These are phyloP conservation scores for Pleurotus salmoneostramineus DNA, from an alignment of 768 basidiomycete species.

Conservation along the genomic window DNA sequence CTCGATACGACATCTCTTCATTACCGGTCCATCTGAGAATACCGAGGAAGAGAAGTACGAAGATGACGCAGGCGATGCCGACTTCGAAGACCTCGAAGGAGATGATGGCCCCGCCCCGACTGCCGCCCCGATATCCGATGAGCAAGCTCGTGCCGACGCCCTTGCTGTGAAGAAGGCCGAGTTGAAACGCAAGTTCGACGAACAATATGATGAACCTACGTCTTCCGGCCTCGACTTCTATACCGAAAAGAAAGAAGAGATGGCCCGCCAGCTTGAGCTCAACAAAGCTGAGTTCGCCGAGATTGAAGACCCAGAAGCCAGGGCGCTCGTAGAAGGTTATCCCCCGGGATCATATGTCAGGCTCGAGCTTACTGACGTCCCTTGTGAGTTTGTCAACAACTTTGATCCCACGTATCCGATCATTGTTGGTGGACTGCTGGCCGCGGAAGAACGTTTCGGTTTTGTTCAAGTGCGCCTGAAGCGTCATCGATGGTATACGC, in stretches of 20 bases:
- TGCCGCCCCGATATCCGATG: slow-evolving; percentile 15
- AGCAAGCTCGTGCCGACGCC: slow-evolving; percentile 39
- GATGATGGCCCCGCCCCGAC: slow-evolving; percentile 12
- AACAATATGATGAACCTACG: slow-evolving; percentile 91
- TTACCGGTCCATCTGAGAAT: slow-evolving; percentile 60
- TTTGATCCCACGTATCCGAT: slow-evolving; percentile 92
- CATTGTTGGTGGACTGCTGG: slow-evolving; percentile 85
- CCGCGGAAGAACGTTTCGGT: slow-evolving; percentile 89
- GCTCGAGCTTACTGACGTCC: slow-evolving; percentile 79
- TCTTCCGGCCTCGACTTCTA: slow-evolving; percentile 83
- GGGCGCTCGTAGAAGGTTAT: slow-evolving; percentile 86
- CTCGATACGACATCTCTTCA: slow-evolving; percentile 84
- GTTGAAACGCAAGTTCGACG: slow-evolving; percentile 93
- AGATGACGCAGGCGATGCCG: slow-evolving; percentile 33
- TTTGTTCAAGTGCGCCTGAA: slow-evolving; percentile 95
- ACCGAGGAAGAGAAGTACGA: slow-evolving; percentile 33
- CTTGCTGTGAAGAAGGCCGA: slow-evolving; percentile 87
- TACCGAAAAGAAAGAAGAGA: slow-evolving; percentile 87
- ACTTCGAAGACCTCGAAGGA: slow-evolving; percentile 39
- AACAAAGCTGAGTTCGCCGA: slow-evolving; percentile 85
- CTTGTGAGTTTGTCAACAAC: slow-evolving; percentile 88
- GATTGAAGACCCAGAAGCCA: slow-evolving; percentile 63
- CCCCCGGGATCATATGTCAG: slow-evolving; percentile 91
- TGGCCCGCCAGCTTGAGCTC: slow-evolving; percentile 76
- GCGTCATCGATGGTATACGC: slow-evolving; percentile 89